phyloP scores from a whole-genome alignment of 495 filamentous ascomycete species.

The Penicillium egyptiacum region DNA sequence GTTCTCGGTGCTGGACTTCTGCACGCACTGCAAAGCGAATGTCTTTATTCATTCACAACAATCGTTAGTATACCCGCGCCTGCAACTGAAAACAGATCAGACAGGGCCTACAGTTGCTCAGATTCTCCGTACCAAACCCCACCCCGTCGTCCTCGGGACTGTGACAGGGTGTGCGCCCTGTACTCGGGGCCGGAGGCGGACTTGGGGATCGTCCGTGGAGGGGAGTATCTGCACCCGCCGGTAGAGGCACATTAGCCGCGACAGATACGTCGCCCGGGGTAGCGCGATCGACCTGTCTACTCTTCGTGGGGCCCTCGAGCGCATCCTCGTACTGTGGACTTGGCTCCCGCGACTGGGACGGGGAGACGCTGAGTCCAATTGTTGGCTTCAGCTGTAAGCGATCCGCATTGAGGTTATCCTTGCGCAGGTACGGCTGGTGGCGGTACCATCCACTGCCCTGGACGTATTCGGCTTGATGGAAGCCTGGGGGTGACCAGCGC shows the following conservation, averaged over 20 bases:
- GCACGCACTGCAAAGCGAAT: constrained; percentile 82
- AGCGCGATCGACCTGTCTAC: constrained; percentile 27
- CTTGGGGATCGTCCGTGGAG: constrained; percentile 53
- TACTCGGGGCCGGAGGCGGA: constrained; percentile 38
- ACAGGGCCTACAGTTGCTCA: constrained; percentile 57
- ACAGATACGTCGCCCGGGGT: constrained; percentile 53
- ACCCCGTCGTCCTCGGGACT: constrained; percentile 34
- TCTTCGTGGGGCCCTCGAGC: constrained; percentile 37
- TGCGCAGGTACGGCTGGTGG: constrained; percentile 51
- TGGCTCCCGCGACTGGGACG: constrained; percentile 51
- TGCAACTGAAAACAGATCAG: constrained; percentile 26
- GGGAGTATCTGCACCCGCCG: constrained; percentile 50
- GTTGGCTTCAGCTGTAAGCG: constrained; percentile 45
- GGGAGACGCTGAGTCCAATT: constrained; percentile 40
- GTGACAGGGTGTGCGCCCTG: constrained; percentile 19
- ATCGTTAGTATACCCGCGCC: constrained; percentile 40
- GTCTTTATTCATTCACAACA: constrained; percentile 52
- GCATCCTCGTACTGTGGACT: constrained; percentile 59
- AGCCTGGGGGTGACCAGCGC: constrained; percentile 62
- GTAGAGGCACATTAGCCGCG: constrained; percentile 59
- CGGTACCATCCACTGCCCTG: constrained; percentile 61
- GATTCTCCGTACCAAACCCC: constrained; percentile 41
- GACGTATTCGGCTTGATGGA: constrained; percentile 49
- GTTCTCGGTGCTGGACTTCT: constrained; percentile 85
- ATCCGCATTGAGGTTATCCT: constrained; percentile 26